Percentiles rank a stretch among this genome's conserved stretches.
These are phyloP conservation scores for Linnemannia hyalina DNA, from an alignment of 192 early-diverging fungal genomes.

Conservation along the genomic window DNA sequence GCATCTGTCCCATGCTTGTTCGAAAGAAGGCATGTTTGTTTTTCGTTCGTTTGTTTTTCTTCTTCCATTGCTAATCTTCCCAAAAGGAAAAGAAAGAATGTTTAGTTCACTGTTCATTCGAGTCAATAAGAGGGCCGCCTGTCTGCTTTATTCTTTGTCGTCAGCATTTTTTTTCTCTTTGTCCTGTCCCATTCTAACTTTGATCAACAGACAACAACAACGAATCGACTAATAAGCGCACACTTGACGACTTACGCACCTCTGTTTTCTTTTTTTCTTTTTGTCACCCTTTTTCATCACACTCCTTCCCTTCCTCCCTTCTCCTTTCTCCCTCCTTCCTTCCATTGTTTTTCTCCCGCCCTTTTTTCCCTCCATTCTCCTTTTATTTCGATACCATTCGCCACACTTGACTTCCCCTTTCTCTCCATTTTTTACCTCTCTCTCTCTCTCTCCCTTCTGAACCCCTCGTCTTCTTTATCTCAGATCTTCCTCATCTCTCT, in stretches of 20 bases:
- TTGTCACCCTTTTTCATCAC: neutral
- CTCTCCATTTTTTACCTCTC: neutral
- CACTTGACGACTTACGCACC: neutral
- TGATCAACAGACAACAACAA: neutral
- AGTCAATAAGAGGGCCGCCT: neutral
- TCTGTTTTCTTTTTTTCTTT: neutral
- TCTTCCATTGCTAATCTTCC: constrained; percentile 7
- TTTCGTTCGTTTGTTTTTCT: neutral
- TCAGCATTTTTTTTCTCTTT: neutral
- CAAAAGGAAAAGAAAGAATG: neutral
- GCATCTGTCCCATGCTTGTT: neutral
- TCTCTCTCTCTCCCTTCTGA: neutral
- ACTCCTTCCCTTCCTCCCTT: neutral
- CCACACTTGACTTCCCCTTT: neutral
- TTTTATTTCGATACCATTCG: neutral
- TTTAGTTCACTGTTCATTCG: neutral
- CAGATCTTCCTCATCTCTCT: neutral
- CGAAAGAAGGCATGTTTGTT: neutral
- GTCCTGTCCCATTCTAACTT: constrained; percentile 1
- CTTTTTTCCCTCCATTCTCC: neutral
- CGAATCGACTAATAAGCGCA: neutral
- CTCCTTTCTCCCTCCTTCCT: neutral
- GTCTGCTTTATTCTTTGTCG: neutral
- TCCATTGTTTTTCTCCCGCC: neutral
- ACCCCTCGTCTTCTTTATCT: neutral